A percentile compares a stretch with the other conserved stretches of the same genome.
phyloP scores from a whole-genome alignment of 2,329 filamentous ascomycete species.

The Trichoderma sp. region DNA sequence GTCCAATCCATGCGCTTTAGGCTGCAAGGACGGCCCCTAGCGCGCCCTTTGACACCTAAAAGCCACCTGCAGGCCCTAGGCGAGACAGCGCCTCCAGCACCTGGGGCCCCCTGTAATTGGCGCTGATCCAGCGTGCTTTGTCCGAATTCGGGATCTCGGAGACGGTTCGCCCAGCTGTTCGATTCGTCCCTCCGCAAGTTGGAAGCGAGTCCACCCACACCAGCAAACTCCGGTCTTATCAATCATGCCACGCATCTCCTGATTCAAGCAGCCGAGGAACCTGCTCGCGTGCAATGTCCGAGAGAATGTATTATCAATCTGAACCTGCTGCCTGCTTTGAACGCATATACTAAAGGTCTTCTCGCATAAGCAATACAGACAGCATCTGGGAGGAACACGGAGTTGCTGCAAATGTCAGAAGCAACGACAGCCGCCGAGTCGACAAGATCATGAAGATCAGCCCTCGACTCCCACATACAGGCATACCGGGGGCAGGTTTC shows the following conservation, averaged over 20 bases:
- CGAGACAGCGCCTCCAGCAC: not conserved
- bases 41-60: constrained; percentile 8
- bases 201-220: constrained; percentile 13
- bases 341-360: not conserved
- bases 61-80: not conserved
- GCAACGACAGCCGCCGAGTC: not conserved
- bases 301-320: not conserved
- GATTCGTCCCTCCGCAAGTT: not conserved
- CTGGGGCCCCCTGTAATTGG: not conserved
- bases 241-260: constrained; percentile 26
- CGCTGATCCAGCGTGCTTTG: not conserved
- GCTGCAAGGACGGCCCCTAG: constrained; percentile 6
- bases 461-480: not conserved
- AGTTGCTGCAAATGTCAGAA: too few relatives aligned
- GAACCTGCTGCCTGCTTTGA: not conserved
- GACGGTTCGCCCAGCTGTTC: constrained; percentile 4
- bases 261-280: not conserved
- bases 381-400: not conserved
- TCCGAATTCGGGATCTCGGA: constrained; percentile 28
- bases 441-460: too few relatives aligned
- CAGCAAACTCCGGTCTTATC: constrained; percentile 8
- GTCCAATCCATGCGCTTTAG: not conserved
- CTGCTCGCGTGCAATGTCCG: not conserved
- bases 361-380: not conserved
- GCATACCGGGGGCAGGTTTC: constrained; percentile 1